Percentiles rank a stretch among this genome's conserved stretches.
phyloP scores from a whole-genome alignment of 257 asterid genomes.

The Datura wrightii region DNA sequence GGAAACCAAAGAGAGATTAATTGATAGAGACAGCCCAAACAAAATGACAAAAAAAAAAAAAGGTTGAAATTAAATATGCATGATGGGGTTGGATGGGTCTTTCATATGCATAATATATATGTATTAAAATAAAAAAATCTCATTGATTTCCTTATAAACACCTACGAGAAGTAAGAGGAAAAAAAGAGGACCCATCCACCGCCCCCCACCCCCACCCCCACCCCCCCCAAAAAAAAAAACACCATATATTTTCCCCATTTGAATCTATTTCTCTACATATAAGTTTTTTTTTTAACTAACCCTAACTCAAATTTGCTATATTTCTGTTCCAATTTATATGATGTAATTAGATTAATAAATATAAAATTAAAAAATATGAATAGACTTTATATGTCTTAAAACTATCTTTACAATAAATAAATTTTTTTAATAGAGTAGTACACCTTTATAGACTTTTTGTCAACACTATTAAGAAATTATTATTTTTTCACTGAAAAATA shows the following conservation, averaged over 20 bases:
- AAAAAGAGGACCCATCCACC: slow-evolving; percentile 32
- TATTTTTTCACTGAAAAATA: too few relatives aligned
- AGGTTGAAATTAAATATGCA: background rate
- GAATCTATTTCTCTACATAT: background rate
- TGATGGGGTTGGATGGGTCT: background rate
- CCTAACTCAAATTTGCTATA: background rate
- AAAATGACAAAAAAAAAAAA: slow-evolving; percentile 4
- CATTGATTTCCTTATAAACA: background rate
- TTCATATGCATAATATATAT: background rate
- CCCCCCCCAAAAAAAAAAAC: background rate
- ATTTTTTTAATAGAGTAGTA: too few relatives aligned
- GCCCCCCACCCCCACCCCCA: background rate
- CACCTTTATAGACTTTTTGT: too few relatives aligned
- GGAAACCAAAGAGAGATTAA: slow-evolving; percentile 23
- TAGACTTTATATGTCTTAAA: too few relatives aligned
- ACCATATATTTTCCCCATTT: background rate
- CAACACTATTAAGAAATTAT: too few relatives aligned
- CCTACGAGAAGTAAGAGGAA: background rate
- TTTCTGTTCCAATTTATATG: too few relatives aligned
- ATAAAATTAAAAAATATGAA: too few relatives aligned
- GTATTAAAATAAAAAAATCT: background rate
- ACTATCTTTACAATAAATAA: too few relatives aligned
- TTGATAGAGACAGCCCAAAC: slow-evolving; percentile 19
- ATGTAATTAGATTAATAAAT: too few relatives aligned
- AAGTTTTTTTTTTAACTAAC: background rate